Base-by-base conservation (phyloP, 768 basidiomycete genomes). In the Russula sp. region DNA sequence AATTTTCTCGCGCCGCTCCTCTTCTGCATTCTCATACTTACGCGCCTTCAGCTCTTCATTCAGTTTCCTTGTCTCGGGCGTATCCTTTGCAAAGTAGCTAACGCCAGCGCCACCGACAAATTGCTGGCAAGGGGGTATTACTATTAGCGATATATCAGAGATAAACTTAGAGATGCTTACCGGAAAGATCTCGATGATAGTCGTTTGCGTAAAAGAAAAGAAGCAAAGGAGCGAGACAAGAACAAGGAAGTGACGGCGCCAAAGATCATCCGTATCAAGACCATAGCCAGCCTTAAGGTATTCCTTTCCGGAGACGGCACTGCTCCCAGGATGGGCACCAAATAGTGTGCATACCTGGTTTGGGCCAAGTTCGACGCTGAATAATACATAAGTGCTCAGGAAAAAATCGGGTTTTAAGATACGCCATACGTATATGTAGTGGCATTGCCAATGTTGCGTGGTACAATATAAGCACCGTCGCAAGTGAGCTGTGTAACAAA, bases 281-380 rank as follows among this genome's bases (percentile, higher is more conserved):
- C 74, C 75, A 66, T 78, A 89, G 0, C 80, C 81, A 36, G 83
- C 81, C 22, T 83, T 81, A 77, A 79, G 81, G 73, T 94, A 93
- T 70, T 94, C 92, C 70, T 93, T 93, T 72, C 88, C 85, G 82
- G 94, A 85, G 47, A 82, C 77, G 2, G 75, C 49, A 54, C 73
- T 75, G 42, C 77, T 79, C 2, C 90, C 91, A 1, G 79, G 70
- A 4, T 70, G 65, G 0, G 88, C 74, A 34, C 92, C 91, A 58
- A 81, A 81, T 32, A 93, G 73, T 0, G 89, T 89, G 74, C 92
- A 94, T 5, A 80, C 81, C 73, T 93, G 92, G 64, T 92, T 88
- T 2, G 80, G 74, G 47, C 85, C 80, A 66, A 88, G 70, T 85
- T 81, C 81, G 86, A 91, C 1, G 81, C 85, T 85, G 58, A 16